These are phyloP conservation scores for Colletotrichum simmondsii DNA, from an alignment of 2,329 filamentous ascomycete species.

Conservation along the genomic window DNA sequence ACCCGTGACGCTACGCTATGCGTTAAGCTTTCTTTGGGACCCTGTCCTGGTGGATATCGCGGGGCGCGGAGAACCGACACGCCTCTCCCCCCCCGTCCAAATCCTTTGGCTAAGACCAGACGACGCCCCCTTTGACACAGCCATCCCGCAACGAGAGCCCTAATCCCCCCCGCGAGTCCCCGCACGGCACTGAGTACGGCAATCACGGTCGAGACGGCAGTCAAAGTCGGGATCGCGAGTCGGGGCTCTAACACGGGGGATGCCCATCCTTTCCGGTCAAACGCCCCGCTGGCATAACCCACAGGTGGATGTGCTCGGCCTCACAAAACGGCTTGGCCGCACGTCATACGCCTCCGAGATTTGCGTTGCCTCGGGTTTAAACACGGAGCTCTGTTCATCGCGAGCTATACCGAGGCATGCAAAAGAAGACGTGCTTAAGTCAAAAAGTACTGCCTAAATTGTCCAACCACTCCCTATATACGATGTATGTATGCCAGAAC, in stretches of 20 bases:
- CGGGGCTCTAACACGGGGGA: slow-evolving; percentile 6
- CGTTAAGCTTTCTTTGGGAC: slow-evolving; percentile 17
- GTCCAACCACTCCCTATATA: not conserved
- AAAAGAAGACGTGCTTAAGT: not conserved
- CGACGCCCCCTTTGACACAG: not conserved
- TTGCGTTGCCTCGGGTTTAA: not conserved
- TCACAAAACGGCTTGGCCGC: slow-evolving; percentile 11
- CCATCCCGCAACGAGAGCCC: not conserved
- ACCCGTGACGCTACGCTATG: not conserved
- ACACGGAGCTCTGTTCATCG: not conserved
- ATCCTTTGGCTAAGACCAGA: not conserved
- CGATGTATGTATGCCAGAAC: not conserved
- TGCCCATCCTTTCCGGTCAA: not conserved
- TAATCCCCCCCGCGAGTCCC: not conserved
- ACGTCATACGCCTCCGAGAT: not conserved
- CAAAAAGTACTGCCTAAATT: not conserved
- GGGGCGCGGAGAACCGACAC: slow-evolving; percentile 1
- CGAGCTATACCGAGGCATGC: not conserved
- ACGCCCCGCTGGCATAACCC: not conserved
- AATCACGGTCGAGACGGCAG: slow-evolving; percentile 21
- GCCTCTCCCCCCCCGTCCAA: not conserved
- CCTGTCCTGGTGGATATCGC: slow-evolving; percentile 20
- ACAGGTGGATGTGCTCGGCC: not conserved
- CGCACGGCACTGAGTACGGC: slow-evolving; percentile 27
- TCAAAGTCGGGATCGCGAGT: slow-evolving; percentile 19